phyloP scores from a whole-genome alignment of 1,139 yeast genomes.

The Pichia sp. region DNA sequence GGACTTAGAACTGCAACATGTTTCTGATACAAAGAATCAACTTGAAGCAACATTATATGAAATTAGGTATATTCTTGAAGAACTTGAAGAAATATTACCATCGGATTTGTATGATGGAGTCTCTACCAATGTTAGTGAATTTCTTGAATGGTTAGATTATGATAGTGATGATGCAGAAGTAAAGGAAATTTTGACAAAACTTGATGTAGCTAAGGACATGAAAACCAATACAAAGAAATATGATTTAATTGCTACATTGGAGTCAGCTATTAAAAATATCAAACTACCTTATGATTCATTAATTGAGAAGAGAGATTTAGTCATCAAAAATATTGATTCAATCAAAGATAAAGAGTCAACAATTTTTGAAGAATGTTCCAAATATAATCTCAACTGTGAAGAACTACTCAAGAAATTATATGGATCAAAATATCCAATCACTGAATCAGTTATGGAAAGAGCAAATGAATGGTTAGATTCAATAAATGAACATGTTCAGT shows the following conservation, averaged over 20 bases:
- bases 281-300: constrained; percentile 2
- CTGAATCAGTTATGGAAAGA: constrained; percentile 37
- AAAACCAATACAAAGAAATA: constrained; percentile 38
- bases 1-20: constrained; percentile 42
- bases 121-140: constrained; percentile 38
- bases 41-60: constrained; percentile 56
- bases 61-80: constrained; percentile 47
- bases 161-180: constrained; percentile 52
- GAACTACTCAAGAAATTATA: not conserved
- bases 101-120: constrained; percentile 34
- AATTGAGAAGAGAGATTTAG: not conserved
- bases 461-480: constrained; percentile 32
- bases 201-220: constrained; percentile 5
- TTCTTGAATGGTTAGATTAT: constrained; percentile 74
- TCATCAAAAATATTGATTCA: not conserved
- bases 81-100: constrained; percentile 36
- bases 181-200: constrained; percentile 21
- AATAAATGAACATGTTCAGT: constrained; percentile 28
- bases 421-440: constrained; percentile 2
- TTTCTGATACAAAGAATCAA: constrained; percentile 46
- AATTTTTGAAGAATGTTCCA: constrained; percentile 37
- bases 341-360: not conserved
- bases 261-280: constrained; percentile 1
- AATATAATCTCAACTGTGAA: constrained; percentile 43
- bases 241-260: constrained; percentile 25